Conservation (phyloP, 2,329 filamentous ascomycete genomes). For the Trichoderma hamatum region DNA sequence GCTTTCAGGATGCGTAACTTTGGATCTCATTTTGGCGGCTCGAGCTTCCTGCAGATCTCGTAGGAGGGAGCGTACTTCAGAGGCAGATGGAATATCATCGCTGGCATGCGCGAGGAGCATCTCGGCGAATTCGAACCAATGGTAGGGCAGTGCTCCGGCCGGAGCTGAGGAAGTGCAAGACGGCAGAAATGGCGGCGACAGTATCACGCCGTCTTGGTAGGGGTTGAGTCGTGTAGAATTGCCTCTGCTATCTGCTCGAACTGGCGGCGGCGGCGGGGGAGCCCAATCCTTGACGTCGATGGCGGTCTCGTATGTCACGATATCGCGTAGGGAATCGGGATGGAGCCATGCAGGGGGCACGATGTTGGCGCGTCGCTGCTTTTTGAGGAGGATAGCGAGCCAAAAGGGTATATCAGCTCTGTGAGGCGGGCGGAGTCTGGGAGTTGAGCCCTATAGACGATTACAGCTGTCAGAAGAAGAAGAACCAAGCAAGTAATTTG, state of each 20-base stretch:
- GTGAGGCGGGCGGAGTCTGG: conserved; percentile 77
- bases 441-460: conserved; percentile 72
- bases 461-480: not conserved
- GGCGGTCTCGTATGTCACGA: conserved; percentile 81
- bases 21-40: conserved; percentile 83
- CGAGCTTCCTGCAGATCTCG: conserved; percentile 85
- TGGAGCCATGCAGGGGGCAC: conserved; percentile 88
- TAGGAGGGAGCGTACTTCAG: conserved; percentile 73
- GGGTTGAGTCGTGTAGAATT: conserved; percentile 44
- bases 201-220: conserved; percentile 37
- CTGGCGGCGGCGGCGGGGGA: conserved; percentile 70
- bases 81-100: conserved; percentile 76
- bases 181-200: conserved; percentile 77
- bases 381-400: conserved; percentile 93
- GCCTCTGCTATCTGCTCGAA: conserved; percentile 51
- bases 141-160: conserved; percentile 78
- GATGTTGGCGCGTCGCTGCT: conserved; percentile 91
- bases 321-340: conserved; percentile 70
- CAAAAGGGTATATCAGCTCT: conserved; percentile 82
- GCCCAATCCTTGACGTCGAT: conserved; percentile 73
- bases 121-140: conserved; percentile 92
- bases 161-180: conserved; percentile 72
- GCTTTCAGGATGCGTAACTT: conserved; percentile 70
- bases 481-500: not conserved
- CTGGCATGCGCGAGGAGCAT: conserved; percentile 81